Evolutionary conservation across 2,329 filamentous ascomycete genomes (phyloP), one percentile per base, ranked within the genome.

Genomic region (Ceratocystis destructans): DNA sequence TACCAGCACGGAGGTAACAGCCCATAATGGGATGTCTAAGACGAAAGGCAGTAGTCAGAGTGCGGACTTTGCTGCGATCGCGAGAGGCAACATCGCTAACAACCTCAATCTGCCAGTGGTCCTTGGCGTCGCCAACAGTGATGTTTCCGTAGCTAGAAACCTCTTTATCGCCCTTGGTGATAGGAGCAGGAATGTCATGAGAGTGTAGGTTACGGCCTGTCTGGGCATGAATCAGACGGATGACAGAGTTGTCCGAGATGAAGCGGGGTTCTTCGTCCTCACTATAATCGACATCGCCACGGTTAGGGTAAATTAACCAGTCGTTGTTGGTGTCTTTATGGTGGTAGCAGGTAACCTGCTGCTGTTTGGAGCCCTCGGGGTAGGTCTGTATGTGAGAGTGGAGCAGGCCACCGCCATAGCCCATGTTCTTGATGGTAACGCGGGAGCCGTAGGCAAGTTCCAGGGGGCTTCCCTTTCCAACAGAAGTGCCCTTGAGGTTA

Each of bases 261-360:
- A 87, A 96, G 69, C 90, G 80, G 45, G 87, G 84, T 67, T 85
- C 82, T n/a, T 79, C 85, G 68, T 89, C 85, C 3, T 84, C 77
- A 71, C 92, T 81, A 73, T 86, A 96, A 20, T 88, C 87, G 28
- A 82, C 77, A 68, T 96, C 84, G 65, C 81, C 77, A 69, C 95
- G 89, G 78, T 93, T 96, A 31, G 94, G 94, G 76, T 96, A 96
- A 77, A 99, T 92, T 78, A 95, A 96, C 94, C 94, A 99, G 76
- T 99, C 94, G 75, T 99, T 99, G 83, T 99, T 99, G 75, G 93
- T 83, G 80, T 99, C 94, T 76, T 99, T 99, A 82, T 99, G 94
- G 78, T 99, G 94, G 78, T 99, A 99, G 81, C 95, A 99, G 69
- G 94, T 99, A 69, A 99, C 87, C 76, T 99, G 94, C 77, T 99